Percentiles rank a stretch among this genome's conserved stretches.
These are phyloP conservation scores for Alternaria arbusti DNA, from an alignment of 2,329 filamentous ascomycete genomes.

Conservation along the genomic window DNA sequence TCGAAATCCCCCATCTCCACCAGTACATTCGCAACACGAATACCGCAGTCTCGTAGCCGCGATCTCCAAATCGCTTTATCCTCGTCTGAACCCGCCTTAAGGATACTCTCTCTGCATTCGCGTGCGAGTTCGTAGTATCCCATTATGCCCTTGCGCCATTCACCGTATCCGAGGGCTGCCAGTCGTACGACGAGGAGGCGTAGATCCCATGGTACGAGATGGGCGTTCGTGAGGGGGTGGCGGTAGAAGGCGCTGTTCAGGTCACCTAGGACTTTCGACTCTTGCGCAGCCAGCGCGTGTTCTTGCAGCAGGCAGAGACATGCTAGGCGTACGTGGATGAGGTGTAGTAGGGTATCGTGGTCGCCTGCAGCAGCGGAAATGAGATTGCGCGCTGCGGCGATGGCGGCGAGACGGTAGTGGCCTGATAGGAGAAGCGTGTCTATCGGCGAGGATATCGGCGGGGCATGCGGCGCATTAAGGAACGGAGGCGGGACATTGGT, in stretches of 20 bases:
- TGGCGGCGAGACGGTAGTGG: conserved; percentile 81
- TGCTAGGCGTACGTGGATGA: conserved; percentile 81
- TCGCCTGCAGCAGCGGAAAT: conserved; percentile 62
- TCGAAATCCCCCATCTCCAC: conserved; percentile 88
- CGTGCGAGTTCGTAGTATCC: conserved; percentile 87
- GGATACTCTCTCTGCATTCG: conserved; percentile 71
- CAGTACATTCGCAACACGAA: conserved; percentile 68
- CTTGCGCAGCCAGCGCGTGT: conserved; percentile 61
- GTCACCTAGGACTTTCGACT: conserved; percentile 68
- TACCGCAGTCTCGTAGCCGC: conserved; percentile 76
- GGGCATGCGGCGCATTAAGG: conserved; percentile 69
- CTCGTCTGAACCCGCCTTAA: conserved; percentile 49
- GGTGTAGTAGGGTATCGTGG: conserved; percentile 70
- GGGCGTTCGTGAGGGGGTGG: conserved; percentile 54
- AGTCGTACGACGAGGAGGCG: conserved; percentile 82
- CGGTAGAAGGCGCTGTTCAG: conserved; percentile 61
- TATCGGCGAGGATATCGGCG: conserved; percentile 66
- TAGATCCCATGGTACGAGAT: conserved; percentile 84
- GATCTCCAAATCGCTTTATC: conserved; percentile 72
- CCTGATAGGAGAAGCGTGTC: conserved; percentile 71
- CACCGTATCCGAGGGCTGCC: conserved; percentile 84
- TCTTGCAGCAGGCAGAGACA: conserved; percentile 82
- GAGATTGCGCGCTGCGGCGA: conserved; percentile 68
- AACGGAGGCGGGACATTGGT: conserved; percentile 69
- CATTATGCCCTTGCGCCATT: conserved; percentile 83